Percentiles rank a stretch among this genome's conserved stretches.
These are phyloP conservation scores for Pseudocercospora fuligena DNA, from an alignment of 2,329 filamentous ascomycete species.

Conservation along the genomic window DNA sequence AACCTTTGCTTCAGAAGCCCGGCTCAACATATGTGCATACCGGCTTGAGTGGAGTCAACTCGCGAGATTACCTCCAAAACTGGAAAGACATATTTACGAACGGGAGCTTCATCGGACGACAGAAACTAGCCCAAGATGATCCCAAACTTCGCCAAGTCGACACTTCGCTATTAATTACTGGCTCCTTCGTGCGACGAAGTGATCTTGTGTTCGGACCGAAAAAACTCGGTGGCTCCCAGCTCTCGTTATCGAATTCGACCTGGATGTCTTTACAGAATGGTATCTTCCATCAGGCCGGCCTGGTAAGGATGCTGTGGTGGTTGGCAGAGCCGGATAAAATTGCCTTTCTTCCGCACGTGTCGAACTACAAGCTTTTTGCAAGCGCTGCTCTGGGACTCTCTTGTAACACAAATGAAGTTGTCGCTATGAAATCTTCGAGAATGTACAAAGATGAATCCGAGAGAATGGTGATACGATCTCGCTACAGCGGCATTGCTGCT, in stretches of 20 bases:
- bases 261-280: slow-evolving; percentile 52
- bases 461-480: not conserved
- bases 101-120: slow-evolving; percentile 1
- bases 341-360: slow-evolving; percentile 62
- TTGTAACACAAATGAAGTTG: slow-evolving; percentile 58
- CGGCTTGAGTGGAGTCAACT: slow-evolving; percentile 22
- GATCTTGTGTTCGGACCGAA: not conserved
- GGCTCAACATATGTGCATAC: slow-evolving; percentile 56
- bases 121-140: slow-evolving; percentile 26
- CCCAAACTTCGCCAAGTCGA: slow-evolving; percentile 61
- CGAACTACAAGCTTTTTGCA: slow-evolving; percentile 8
- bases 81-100: not conserved
- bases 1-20: slow-evolving; percentile 46
- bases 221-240: not conserved
- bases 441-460: not conserved
- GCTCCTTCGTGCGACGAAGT: slow-evolving; percentile 38
- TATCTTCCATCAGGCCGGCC: slow-evolving; percentile 72
- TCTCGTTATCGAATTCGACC: slow-evolving; percentile 68
- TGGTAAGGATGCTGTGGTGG: slow-evolving; percentile 80
- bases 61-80: not conserved
- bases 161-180: slow-evolving; percentile 68
- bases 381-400: slow-evolving; percentile 55
- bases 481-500: slow-evolving; percentile 15
- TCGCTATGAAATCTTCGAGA: slow-evolving; percentile 16
- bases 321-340: slow-evolving; percentile 64